phyloP scores from a whole-genome alignment of 2,329 filamentous ascomycete genomes.

The Colletotrichum abscissum region DNA sequence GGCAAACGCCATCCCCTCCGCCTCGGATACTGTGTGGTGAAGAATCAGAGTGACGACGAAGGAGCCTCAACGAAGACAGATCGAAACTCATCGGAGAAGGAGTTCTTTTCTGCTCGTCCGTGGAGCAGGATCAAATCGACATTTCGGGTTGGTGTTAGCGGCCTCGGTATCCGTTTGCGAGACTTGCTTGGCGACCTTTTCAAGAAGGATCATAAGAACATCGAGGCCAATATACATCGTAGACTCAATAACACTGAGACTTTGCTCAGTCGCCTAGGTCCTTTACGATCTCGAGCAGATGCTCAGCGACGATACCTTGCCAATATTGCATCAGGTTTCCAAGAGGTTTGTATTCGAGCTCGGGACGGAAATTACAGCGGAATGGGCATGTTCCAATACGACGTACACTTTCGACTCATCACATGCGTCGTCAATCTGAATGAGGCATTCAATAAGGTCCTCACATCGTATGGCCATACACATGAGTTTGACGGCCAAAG shows the following conservation, averaged over 20 bases:
- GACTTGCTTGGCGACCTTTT: slow-evolving; percentile 54
- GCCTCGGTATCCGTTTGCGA: slow-evolving; percentile 49
- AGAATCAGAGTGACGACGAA: slow-evolving; percentile 54
- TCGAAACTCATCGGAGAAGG: slow-evolving; percentile 46
- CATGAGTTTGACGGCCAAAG: slow-evolving; percentile 22
- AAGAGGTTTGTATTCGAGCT: slow-evolving; percentile 41
- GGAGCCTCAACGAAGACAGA: slow-evolving; percentile 42
- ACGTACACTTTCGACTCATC: slow-evolving; percentile 47
- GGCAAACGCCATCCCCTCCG: slow-evolving; percentile 54
- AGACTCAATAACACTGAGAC: slow-evolving; percentile 3
- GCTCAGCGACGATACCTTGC: slow-evolving; percentile 50
- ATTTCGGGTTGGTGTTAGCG: slow-evolving; percentile 47
- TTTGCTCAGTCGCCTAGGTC: slow-evolving; percentile 44
- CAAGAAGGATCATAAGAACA: slow-evolving; percentile 39
- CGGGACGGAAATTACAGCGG: slow-evolving; percentile 50
- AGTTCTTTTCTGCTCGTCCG: slow-evolving; percentile 49
- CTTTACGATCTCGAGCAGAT: slow-evolving; percentile 39
- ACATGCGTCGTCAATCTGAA: slow-evolving; percentile 51
- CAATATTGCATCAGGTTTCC: slow-evolving; percentile 46
- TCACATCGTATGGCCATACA: slow-evolving; percentile 41
- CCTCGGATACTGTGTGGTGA: slow-evolving; percentile 61
- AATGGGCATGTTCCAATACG: slow-evolving; percentile 42
- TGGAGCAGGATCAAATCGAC: slow-evolving; percentile 48
- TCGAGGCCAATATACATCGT: slow-evolving; percentile 3
- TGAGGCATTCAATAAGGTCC: slow-evolving; percentile 45